phyloP scores from a whole-genome alignment of 2,329 filamentous ascomycete species.

The Trichoderma asperellum region DNA sequence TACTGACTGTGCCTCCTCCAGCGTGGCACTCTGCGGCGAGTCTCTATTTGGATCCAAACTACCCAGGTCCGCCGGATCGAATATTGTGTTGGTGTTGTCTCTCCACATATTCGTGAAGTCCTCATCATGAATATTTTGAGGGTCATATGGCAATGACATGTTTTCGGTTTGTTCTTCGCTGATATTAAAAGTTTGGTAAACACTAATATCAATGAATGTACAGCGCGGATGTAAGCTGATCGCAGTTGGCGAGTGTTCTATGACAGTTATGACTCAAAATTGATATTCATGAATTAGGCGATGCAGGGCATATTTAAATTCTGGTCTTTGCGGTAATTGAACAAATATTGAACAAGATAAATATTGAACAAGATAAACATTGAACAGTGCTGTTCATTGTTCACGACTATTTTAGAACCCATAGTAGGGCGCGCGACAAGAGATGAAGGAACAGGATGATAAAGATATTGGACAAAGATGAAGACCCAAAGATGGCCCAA shows the following conservation, averaged over 20 bases:
- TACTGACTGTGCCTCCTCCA: neutral
- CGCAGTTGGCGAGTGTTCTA: neutral
- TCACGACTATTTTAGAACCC: neutral
- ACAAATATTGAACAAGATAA: neutral
- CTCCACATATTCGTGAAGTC: constrained; percentile 1
- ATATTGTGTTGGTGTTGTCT: neutral
- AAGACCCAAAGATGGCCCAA: neutral
- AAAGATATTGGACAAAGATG: constrained; percentile 19
- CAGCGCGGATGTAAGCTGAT: neutral
- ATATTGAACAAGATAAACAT: neutral
- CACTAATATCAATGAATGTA: neutral
- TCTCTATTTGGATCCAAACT: neutral
- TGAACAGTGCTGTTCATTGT: constrained; percentile 23
- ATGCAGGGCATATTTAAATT: constrained; percentile 11
- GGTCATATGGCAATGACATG: neutral
- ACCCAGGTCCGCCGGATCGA: neutral
- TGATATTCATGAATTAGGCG: neutral
- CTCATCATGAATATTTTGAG: neutral
- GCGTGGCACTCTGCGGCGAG: neutral
- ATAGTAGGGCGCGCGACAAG: neutral
- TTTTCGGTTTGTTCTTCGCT: neutral
- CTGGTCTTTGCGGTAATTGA: neutral
- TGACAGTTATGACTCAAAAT: neutral
- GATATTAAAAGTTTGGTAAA: neutral
- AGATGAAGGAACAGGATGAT: neutral